These are phyloP conservation scores for Bacidia rubella DNA, from an alignment of 495 filamentous ascomycete species.

Conservation along the genomic window DNA sequence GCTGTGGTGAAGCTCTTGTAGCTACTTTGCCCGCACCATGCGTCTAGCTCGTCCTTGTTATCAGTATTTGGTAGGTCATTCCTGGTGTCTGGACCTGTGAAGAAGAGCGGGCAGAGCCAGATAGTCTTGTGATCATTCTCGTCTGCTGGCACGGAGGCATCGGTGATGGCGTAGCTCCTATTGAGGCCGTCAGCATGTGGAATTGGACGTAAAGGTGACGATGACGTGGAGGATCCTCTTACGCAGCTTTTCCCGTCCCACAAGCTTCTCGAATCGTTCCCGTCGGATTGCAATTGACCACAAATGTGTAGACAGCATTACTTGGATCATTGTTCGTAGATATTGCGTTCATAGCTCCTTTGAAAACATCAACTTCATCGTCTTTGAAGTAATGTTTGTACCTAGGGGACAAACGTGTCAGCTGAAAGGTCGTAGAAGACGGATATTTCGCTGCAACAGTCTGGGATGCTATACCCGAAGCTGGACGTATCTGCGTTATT, in stretches of 20 bases:
- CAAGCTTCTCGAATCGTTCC: not conserved
- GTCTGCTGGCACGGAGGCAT: not conserved
- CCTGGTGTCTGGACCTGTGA: not conserved
- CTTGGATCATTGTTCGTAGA: too few species aligned
- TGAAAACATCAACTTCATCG: too few species aligned
- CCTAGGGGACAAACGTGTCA: too few species aligned
- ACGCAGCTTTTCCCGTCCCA: not conserved
- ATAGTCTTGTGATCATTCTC: not conserved
- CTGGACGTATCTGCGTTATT: too few species aligned
- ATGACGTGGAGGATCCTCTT: not conserved
- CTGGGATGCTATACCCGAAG: too few species aligned
- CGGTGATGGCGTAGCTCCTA: constrained; percentile 2
- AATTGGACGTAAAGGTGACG: too few species aligned
- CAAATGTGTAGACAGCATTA: too few species aligned
- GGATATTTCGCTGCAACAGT: too few species aligned
- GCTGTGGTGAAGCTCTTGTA: not conserved
- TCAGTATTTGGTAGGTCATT: constrained; percentile 1
- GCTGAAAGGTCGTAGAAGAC: not conserved
- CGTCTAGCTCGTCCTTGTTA: not conserved
- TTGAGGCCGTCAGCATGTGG: too few species aligned
- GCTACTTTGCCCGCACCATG: not conserved
- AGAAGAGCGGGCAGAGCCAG: constrained; percentile 2
- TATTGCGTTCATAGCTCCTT: too few species aligned
- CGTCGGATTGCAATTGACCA: too few species aligned
- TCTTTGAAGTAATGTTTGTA: too few species aligned